Base-by-base conservation (phyloP, 805 yeast genomes). In the Yarrowia sp. region DNA sequence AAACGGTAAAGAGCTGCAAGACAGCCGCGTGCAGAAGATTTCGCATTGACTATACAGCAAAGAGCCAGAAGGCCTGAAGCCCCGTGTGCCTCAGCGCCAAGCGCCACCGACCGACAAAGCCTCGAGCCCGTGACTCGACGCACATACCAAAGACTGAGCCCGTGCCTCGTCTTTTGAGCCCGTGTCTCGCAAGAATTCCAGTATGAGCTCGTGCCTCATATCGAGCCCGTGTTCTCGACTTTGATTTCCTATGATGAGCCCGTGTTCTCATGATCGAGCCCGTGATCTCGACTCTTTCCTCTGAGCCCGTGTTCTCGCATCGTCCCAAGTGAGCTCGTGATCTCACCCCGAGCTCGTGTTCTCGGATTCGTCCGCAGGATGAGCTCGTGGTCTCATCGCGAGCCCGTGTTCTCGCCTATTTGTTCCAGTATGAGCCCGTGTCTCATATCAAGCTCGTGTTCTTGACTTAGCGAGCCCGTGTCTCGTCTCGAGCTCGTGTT, bases 91-190 rank as follows among this genome's bases (percentile, higher is more conserved):
- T 4, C 55, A 31, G 55, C 5, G 55, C 55, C 36, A 19, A 47
- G 39, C 42, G 58, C 58, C 58, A 32, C 58, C 58, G 58, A 51
- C 24, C 51, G 51, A 44, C 55, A 27, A 18, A 46, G 42, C 58
- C 58, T 35, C 55, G 42, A 51, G 58, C 58, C 32, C 58, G 42
- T 51, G 58, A 16, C 42, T 35, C 42, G 58, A 47, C 55, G 55
- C 55, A 31, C 42, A n/a, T 12, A 12, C 9, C 13, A n/a, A 31
- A 47, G 56, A 47, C 31, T 12, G 24, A 51, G 58, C 58, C 56
- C 31, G 56, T 47, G 56, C 14, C 39, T 24, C 32, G 56, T 32
- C 49, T 42, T 42, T 12, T 14, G 56, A 49, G 56, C 56, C 56
- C 56, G 39, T 49, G 56, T 32, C 39, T 33, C 56, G 56, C 35